Conservation (phyloP, 306 rosid genomes). For the cucumber (Cucumis sativus) region Cucumber_9930_V3 NC_026660.2:3575501-3576000, state of each 20-base stretch:
- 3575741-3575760: background rate
- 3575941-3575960: background rate
- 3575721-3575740: background rate
- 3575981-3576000: background rate
- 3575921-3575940: background rate
- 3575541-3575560: too few relatives aligned
- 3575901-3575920: background rate
- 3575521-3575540: too few relatives aligned
- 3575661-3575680: background rate
- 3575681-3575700: constrained; percentile 3
- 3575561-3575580: too few relatives aligned
- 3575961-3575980: background rate
- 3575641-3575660: too few relatives aligned
- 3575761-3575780: background rate
- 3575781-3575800: background rate
- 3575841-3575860: constrained; percentile 1
- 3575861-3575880: background rate
- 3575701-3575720: background rate
- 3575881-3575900: background rate
- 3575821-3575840: background rate
- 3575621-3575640: too few relatives aligned
- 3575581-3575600: too few relatives aligned
- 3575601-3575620: too few relatives aligned
- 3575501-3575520: too few relatives aligned
- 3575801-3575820: background rate